A percentile compares a stretch with the other conserved stretches of the same genome.
Evolutionary conservation across 345 rosid species (phyloP).

Genomic region (Nephelium lappaceum): DNA sequence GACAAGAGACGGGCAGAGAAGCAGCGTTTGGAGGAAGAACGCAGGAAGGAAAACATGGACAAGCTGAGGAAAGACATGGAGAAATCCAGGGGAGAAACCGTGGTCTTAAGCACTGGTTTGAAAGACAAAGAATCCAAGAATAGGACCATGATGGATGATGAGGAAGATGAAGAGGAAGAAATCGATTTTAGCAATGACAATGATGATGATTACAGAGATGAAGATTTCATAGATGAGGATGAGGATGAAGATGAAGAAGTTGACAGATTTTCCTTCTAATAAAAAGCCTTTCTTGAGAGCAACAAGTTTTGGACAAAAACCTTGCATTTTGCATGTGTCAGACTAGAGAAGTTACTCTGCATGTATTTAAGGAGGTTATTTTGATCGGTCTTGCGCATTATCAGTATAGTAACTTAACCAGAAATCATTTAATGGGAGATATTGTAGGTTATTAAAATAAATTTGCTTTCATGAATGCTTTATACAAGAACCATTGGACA

Average conservation of each 20-base stretch:
- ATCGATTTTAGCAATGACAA: conserved; percentile 30
- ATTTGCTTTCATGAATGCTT: no score
- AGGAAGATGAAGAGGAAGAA: conserved; percentile 35
- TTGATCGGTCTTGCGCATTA: not conserved
- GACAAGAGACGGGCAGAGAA: conserved; percentile 79
- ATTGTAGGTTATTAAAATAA: no score
- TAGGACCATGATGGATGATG: conserved; percentile 41
- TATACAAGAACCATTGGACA: not conserved
- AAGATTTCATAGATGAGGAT: conserved; percentile 55
- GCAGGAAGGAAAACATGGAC: conserved; percentile 59
- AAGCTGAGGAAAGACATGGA: conserved; percentile 72
- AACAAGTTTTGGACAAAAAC: not conserved
- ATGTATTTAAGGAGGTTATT: not conserved
- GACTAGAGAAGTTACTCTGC: not conserved
- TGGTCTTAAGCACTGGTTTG: conserved; percentile 68
- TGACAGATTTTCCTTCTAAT: conserved; percentile 38
- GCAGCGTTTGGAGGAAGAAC: conserved; percentile 67
- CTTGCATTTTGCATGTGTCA: not conserved
- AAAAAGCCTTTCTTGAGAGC: not conserved
- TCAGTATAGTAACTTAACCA: not conserved
- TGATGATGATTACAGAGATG: conserved; percentile 40
- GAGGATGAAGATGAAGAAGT: conserved; percentile 72
- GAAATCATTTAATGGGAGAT: not conserved
- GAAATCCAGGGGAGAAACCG: conserved; percentile 68
- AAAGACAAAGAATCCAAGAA: conserved; percentile 39